Conservation (phyloP, 352 stramenopile species). For the Discostella stelligera region DNA sequence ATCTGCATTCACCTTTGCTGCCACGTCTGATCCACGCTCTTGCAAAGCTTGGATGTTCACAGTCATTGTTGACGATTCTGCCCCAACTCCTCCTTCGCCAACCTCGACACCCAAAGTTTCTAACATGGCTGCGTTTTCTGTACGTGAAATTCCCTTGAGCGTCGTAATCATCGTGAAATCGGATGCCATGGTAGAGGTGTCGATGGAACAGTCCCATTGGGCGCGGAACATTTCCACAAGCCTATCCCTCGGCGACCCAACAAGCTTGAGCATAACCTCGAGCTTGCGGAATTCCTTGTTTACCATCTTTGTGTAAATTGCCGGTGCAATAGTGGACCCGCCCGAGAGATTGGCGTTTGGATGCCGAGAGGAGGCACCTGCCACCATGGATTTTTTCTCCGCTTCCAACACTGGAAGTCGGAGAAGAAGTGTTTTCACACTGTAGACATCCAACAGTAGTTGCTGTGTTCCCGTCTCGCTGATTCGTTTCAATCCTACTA, state of each 20-base stretch:
- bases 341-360: slow-evolving; percentile 26
- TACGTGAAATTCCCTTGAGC: slow-evolving; percentile 89
- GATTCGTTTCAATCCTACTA: slow-evolving; percentile 90
- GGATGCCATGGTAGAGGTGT: slow-evolving; percentile 84
- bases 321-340: slow-evolving; percentile 83
- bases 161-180: slow-evolving; percentile 94
- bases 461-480: slow-evolving; percentile 97
- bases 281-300: slow-evolving; percentile 93
- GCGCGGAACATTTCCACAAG: slow-evolving; percentile 95
- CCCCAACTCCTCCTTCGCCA: slow-evolving; percentile 57
- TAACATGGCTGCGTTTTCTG: slow-evolving; percentile 79
- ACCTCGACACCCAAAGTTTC: slow-evolving; percentile 80
- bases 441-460: slow-evolving; percentile 97
- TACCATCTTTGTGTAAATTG: slow-evolving; percentile 96
- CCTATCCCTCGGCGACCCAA: slow-evolving; percentile 93
- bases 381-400: slow-evolving; percentile 68
- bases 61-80: slow-evolving; percentile 55
- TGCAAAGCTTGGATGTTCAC: slow-evolving; percentile 73
- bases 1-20: slow-evolving; percentile 73
- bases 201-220: slow-evolving; percentile 87
- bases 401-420: slow-evolving; percentile 88
- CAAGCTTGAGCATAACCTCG: slow-evolving; percentile 96
- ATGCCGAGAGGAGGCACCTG: slow-evolving; percentile 27
- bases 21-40: slow-evolving; percentile 61
- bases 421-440: slow-evolving; percentile 94